Percentiles rank a stretch among this genome's conserved stretches.
These are phyloP conservation scores for Malbranchea zuffiana DNA, from an alignment of 2,329 filamentous ascomycete genomes.

Conservation along the genomic window DNA sequence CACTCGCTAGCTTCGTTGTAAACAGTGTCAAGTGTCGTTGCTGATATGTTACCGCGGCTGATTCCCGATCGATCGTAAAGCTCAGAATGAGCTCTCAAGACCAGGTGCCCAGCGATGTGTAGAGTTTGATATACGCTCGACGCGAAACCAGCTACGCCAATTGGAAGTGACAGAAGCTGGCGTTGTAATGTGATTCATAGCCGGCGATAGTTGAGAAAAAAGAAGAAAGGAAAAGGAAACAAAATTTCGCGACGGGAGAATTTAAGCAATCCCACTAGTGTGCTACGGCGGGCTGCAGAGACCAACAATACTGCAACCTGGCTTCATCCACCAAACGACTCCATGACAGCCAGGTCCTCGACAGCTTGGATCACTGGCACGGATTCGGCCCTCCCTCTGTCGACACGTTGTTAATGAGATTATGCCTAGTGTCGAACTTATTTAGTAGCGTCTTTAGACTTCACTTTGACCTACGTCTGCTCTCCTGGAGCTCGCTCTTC, in stretches of 20 bases:
- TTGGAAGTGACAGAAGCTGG: conserved; percentile 40
- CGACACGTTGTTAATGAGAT: conserved; percentile 2
- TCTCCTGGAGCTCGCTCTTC: conserved; percentile 1
- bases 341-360: conserved; percentile 6
- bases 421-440: conserved; percentile 9
- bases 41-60: conserved; percentile 61
- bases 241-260: background rate
- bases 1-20: too few relatives aligned
- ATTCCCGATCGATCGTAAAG: conserved; percentile 57
- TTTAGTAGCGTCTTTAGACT: conserved; percentile 19
- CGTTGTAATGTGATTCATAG: conserved; percentile 50
- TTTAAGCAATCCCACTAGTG: conserved; percentile 15
- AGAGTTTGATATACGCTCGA: conserved; percentile 51
- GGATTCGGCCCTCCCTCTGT: background rate
- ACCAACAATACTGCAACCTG: conserved; percentile 37
- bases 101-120: conserved; percentile 63
- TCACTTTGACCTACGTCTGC: conserved; percentile 11
- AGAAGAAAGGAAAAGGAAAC: conserved; percentile 20
- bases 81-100: conserved; percentile 54
- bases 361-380: conserved; percentile 3
- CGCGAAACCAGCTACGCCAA: conserved; percentile 54
- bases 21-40: too few relatives aligned
- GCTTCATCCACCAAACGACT: conserved; percentile 27
- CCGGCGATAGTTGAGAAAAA: conserved; percentile 40
- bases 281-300: conserved; percentile 25